Conservation (phyloP, 805 yeast species). For the Sugiyamaella americana region DNA sequence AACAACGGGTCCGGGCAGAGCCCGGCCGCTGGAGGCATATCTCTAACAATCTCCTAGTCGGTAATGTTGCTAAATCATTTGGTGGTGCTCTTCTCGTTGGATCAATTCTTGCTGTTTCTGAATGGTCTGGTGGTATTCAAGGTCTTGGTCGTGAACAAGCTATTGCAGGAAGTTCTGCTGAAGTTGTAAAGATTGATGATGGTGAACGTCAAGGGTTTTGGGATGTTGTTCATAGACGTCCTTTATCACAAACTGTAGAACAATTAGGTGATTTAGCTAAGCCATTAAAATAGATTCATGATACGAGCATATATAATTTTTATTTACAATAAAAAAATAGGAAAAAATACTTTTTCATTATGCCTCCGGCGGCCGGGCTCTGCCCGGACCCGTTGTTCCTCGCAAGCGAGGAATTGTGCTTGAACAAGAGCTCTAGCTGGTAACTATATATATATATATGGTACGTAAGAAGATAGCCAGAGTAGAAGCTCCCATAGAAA, state of each 20-base stretch:
- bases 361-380: slow-evolving; percentile 1
- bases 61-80: slow-evolving; percentile 35
- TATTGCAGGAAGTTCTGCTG: slow-evolving; percentile 23
- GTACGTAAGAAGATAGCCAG: too few species aligned
- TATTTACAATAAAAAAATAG: not conserved
- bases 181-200: slow-evolving; percentile 35
- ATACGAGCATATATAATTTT: not conserved
- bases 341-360: not conserved
- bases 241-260: slow-evolving; percentile 70
- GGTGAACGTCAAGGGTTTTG: slow-evolving; percentile 55
- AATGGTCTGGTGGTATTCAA: slow-evolving; percentile 27
- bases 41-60: slow-evolving; percentile 1
- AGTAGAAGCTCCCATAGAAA: too few species aligned
- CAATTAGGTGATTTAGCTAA: slow-evolving; percentile 50
- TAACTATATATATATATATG: too few species aligned
- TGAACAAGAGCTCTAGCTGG: too few species aligned
- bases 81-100: slow-evolving; percentile 45
- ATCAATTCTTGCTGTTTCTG: slow-evolving; percentile 37
- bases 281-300: slow-evolving; percentile 17
- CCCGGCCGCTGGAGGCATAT: not conserved
- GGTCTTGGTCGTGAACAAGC: slow-evolving; percentile 27
- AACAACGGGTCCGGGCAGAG: not conserved
- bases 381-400: not conserved
- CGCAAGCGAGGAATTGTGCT: too few species aligned
- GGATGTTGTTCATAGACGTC: slow-evolving; percentile 77